Conservation (phyloP, 2,329 filamentous ascomycete species). For the Lasiodiplodia sp. region DNA sequence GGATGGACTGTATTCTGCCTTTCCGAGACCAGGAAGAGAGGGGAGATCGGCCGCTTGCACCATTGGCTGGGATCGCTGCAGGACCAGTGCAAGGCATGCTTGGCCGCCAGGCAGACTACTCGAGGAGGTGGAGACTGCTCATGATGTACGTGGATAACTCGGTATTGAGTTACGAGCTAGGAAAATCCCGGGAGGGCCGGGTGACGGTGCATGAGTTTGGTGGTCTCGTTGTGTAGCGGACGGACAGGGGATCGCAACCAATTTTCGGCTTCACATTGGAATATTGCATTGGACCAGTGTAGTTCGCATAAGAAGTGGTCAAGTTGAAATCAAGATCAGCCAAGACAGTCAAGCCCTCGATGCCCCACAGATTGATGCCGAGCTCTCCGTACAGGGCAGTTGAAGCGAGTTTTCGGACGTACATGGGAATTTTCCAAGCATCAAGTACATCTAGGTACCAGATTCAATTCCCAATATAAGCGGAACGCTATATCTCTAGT, state of each 20-base stretch:
- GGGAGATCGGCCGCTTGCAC: slow-evolving; percentile 52
- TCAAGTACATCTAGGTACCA: too few relatives aligned
- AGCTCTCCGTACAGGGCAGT: too few relatives aligned
- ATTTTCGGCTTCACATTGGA: background rate
- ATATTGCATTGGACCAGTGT: too few relatives aligned
- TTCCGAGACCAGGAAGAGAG: slow-evolving; percentile 60
- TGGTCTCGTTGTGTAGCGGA: slow-evolving; percentile 18
- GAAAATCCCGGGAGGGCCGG: slow-evolving; percentile 32
- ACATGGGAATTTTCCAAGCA: too few relatives aligned
- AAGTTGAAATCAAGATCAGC: too few relatives aligned
- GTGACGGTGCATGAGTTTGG: slow-evolving; percentile 17
- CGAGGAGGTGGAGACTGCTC: slow-evolving; percentile 69
- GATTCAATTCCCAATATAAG: too few relatives aligned
- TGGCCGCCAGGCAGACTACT: slow-evolving; percentile 34
- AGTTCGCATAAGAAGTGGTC: too few relatives aligned
- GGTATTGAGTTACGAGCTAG: slow-evolving; percentile 74
- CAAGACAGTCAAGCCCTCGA: too few relatives aligned
- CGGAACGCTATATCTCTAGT: too few relatives aligned
- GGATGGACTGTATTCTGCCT: slow-evolving; percentile 65
- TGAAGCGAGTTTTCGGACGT: too few relatives aligned
- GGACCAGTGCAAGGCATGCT: slow-evolving; percentile 65
- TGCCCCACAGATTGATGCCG: too few relatives aligned
- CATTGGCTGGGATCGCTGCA: slow-evolving; percentile 72
- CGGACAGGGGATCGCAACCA: background rate
- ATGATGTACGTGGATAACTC: slow-evolving; percentile 75